Percentiles rank a stretch among this genome's conserved stretches.
Evolutionary conservation across 73 alveolate genomes (phyloP).

Genomic region (Symbiodinium pilosum): DNA sequence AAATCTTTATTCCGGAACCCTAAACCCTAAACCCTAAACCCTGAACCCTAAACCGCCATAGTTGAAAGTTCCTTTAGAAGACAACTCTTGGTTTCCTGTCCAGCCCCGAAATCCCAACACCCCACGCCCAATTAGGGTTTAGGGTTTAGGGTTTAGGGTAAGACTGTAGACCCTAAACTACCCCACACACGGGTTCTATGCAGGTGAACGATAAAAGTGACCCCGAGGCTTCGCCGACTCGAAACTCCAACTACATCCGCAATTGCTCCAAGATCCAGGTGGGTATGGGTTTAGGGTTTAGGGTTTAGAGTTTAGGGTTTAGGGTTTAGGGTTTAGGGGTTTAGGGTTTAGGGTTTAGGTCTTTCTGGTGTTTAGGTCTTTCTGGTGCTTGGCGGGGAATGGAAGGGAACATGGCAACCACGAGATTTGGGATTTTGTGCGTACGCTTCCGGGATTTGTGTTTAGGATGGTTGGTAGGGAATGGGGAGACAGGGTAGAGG

Average conservation of each 20-base stretch:
- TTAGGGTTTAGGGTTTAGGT: neutral
- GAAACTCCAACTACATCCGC: constrained; percentile 89
- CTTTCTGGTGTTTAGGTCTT: neutral
- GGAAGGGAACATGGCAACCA: too few species aligned
- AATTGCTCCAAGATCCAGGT: constrained; percentile 88
- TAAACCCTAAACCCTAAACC: neutral
- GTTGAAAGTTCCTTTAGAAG: too few species aligned
- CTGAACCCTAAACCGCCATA: neutral
- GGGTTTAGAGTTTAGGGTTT: neutral
- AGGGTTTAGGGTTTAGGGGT: neutral
- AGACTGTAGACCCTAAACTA: too few species aligned
- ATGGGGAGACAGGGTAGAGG: too few species aligned
- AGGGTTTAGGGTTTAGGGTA: too few species aligned
- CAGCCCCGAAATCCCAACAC: too few species aligned
- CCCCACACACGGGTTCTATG: too few species aligned
- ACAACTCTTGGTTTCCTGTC: too few species aligned
- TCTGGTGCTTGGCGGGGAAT: neutral
- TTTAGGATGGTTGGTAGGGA: too few species aligned
- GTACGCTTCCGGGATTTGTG: neutral
- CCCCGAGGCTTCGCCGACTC: constrained; percentile 63
- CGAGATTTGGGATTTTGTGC: neutral
- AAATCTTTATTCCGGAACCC: neutral
- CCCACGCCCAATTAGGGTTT: too few species aligned
- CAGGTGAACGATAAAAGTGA: neutral
- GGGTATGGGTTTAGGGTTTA: neutral